Evolutionary conservation across 176 grass and related monocot genomes (phyloP), one percentile per base, ranked within the genome.

Genomic region (Paspalum notatum): DNA sequence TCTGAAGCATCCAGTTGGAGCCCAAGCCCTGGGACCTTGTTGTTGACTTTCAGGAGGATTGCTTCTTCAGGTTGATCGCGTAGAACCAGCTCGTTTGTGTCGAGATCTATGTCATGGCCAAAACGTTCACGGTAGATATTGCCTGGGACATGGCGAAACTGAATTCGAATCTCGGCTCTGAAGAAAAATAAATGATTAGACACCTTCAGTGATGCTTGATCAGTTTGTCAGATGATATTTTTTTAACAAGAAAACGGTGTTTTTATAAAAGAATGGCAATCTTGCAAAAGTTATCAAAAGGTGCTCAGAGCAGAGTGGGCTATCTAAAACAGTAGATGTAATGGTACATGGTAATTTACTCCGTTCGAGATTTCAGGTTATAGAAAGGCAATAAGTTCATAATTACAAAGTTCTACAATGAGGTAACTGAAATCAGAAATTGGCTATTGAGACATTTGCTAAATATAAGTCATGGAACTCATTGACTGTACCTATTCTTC

Each of bases 161-260:
- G 95, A 80, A 97, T 97, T n/a, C 95, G 89, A 74, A 97, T 97
- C 83, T 97, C 95, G 82, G 93, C 95, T 85, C 91, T 97, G 69
- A 32, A 85, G n/a, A 3, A 70, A 70, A 83, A 76, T 47, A 14
- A 55, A 80, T 22, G 5, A 53, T 80, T 76, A 52, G 45, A 38
- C 22, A 26, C 2, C 9, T 41, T 62, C 45, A 47, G 62, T n/a
- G 61, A 65, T 83, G 15, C 5, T 48, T 39, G 65, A 83, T 86
- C 45, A 26, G 44, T 56, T 68, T 78, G 21, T 18, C 42, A 62
- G 8, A 57, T 49, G 14, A 17, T 65, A 54, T 68, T n/a, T 51
- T 51, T 76, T 38, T 16, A 43, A 17, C 4, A 44, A 40, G 58
- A 47, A 5, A 45, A 50, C 40, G 4, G 48, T 55, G 7, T 26